Conservation (phyloP, 345 rosid genomes). For the Streptanthus diversifolius region DNA sequence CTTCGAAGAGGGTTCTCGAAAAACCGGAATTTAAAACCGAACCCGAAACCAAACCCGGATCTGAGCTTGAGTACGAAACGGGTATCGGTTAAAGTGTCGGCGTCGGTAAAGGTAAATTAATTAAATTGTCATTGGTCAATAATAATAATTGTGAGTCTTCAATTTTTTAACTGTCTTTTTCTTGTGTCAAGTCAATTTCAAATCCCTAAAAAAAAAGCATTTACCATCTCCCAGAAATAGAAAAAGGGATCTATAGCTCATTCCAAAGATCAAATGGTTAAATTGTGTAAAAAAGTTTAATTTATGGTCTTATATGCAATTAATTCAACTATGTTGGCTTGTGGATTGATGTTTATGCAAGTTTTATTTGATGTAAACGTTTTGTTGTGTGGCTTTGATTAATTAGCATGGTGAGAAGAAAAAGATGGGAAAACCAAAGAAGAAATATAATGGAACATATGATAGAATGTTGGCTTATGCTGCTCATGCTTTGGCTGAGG, state of each 20-base stretch:
- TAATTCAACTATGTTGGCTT: not conserved
- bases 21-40: slow-evolving; percentile 9
- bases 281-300: not conserved
- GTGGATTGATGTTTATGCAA: not conserved
- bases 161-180: not conserved
- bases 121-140: not conserved
- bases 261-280: not conserved
- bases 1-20: slow-evolving; percentile 30
- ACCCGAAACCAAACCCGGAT: not conserved
- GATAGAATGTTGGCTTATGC: slow-evolving; percentile 83
- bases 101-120: slow-evolving; percentile 44
- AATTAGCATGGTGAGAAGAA: slow-evolving; percentile 42
- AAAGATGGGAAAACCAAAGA: slow-evolving; percentile 46
- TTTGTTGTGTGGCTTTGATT: not conserved
- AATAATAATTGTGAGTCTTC: not conserved
- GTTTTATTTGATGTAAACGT: slow-evolving; percentile 5
- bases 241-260: not conserved
- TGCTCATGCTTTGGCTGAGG: slow-evolving; percentile 96
- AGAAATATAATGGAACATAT: slow-evolving; percentile 48
- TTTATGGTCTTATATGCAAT: not conserved
- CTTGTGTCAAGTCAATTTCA: slow-evolving; percentile 21
- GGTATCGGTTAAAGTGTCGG: slow-evolving; percentile 35
- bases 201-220: not conserved
- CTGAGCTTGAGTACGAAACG: slow-evolving; percentile 10
- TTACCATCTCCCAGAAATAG: not conserved